Evolutionary conservation across 192 early-diverging fungal species (phyloP), one percentile per base, ranked within the genome.

Genomic region (Coemansia sp.): DNA sequence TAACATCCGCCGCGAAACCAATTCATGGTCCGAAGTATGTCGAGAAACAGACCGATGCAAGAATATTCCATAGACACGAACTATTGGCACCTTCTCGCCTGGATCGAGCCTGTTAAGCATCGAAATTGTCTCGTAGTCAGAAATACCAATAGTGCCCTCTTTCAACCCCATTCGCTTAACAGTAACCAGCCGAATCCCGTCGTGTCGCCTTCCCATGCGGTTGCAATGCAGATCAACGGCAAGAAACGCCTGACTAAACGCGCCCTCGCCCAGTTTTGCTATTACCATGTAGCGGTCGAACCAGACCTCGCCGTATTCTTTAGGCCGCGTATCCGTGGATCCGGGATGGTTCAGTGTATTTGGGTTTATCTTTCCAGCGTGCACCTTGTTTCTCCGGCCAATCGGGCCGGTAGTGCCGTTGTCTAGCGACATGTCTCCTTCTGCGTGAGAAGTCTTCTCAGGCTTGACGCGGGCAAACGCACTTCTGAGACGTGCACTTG

Each of bases 271-370:
- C 16, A 82, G 74, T 65, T 54, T 73, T n/a, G 71, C 70, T 49
- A 82, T 42, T 23, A 82, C 66, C 68, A 75, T 43, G 50, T 82
- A 82, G 19, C 79, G 79, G 19, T 74, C 70, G 26, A 82, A 82
- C 79, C 79, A 82, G 42, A 82, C 70, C 49, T 82, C 72, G 15
- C 79, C 79, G 56, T 82, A 74, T 48, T 82, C 79, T 50, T 57
- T 62, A 1, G 79, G 79, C 0, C 71, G 74, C 32, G 48, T 56
- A 18, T 75, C 72, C 6, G 53, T 41, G 6, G 53, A 32, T 9
- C 67, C 62, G 2, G 49, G 60, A 16, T 60, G 32, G 19, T 54
- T 58, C 45, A 50, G 48, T 4, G 63, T 45, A 5, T 63, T 61
- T 8, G 15, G 42, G 6, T 56, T 58, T 2, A 47, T 57, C 39